Percentiles rank a stretch among this genome's conserved stretches.
Conservation (phyloP, 169 alveolate genomes). For the Plasmodium inui region DNA sequence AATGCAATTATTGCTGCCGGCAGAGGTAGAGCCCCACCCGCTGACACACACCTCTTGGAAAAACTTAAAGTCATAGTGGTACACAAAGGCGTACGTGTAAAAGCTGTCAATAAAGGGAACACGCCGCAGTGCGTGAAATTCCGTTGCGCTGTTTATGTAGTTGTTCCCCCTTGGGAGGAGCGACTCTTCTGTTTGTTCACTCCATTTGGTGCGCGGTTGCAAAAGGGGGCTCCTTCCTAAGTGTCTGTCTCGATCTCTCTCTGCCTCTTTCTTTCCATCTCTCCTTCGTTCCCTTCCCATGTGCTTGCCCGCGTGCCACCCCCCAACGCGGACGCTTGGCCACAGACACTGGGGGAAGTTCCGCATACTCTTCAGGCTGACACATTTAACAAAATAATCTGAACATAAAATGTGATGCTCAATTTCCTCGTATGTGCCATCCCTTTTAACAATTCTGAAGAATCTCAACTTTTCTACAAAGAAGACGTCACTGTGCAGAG, state of each 20-base stretch:
- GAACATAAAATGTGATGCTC: not conserved
- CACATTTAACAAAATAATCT: not conserved
- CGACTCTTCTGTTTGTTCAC: not conserved
- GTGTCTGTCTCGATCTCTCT: not conserved
- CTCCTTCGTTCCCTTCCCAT: not conserved
- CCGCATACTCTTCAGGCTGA: not conserved
- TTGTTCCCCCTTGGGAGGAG: not conserved
- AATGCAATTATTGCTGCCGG: not conserved
- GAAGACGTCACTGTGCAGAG: not conserved
- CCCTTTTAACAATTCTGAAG: constrained; percentile 4
- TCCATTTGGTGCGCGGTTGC: not conserved
- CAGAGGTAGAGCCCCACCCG: not conserved
- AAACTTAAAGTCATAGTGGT: constrained; percentile 16
- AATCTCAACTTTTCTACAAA: constrained; percentile 10
- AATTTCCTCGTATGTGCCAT: constrained; percentile 1
- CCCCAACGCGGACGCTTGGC: not conserved
- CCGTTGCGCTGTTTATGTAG: constrained; percentile 1
- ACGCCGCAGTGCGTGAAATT: not conserved
- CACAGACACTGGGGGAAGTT: not conserved
- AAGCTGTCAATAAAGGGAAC: constrained; percentile 48
- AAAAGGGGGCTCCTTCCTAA: not conserved
- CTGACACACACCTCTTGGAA: not conserved
- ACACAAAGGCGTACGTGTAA: constrained; percentile 19
- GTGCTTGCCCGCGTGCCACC: not conserved
- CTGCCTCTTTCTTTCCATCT: not conserved